phyloP scores from a whole-genome alignment of 2,329 filamentous ascomycete genomes.

The Stagonosporopsis tanaceti region DNA sequence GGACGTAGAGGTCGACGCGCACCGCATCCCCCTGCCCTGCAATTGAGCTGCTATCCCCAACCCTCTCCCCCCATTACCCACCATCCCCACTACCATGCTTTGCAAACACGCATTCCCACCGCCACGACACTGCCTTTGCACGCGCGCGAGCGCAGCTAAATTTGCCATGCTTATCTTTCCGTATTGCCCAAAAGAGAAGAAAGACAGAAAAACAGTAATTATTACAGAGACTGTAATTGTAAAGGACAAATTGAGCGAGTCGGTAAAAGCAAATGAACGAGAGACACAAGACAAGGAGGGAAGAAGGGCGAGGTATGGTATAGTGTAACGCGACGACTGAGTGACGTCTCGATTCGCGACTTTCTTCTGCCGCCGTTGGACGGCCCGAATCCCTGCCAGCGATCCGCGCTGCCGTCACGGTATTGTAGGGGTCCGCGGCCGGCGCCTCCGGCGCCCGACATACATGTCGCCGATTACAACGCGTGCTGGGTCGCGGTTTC shows the following conservation, averaged over 20 bases:
- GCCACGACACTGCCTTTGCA: constrained; percentile 1
- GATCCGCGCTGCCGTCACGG: not conserved
- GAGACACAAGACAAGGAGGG: too few species aligned
- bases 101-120: not conserved
- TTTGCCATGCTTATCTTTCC: not conserved
- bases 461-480: too few species aligned
- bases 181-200: not conserved
- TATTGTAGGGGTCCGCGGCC: not conserved
- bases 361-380: constrained; percentile 6
- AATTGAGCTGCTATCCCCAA: not conserved
- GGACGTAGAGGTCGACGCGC: constrained; percentile 7
- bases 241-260: not conserved
- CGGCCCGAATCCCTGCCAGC: constrained; percentile 22
- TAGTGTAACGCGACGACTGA: not conserved
- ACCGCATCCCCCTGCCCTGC: not conserved
- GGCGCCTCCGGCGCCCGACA: not conserved
- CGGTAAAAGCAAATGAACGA: not conserved
- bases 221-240: not conserved
- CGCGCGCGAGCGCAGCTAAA: not conserved
- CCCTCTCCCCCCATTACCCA: not conserved
- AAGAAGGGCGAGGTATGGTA: not conserved
- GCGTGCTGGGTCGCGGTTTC: too few species aligned
- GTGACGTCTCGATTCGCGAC: constrained; percentile 30
- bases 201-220: too few species aligned
- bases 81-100: not conserved